phyloP scores from a whole-genome alignment of 2,329 filamentous ascomycete genomes.

The Colletotrichum melonis region DNA sequence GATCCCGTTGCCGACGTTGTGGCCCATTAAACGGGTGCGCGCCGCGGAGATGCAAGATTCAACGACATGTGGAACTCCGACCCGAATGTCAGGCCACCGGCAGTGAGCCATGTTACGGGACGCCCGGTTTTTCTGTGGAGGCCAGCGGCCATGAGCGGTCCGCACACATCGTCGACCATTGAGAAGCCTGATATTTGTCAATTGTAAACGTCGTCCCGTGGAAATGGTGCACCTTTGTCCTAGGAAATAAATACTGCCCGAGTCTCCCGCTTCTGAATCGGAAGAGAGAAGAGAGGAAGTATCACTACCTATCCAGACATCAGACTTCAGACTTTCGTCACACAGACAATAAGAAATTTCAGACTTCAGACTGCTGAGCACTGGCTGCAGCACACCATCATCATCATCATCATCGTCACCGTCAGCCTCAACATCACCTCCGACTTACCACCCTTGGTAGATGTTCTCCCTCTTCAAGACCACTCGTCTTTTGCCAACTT shows the following conservation, averaged over 20 bases:
- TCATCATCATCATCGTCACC: background rate
- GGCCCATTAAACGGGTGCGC: background rate
- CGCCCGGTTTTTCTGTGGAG: conserved; percentile 23
- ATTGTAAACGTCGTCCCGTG: conserved; percentile 4
- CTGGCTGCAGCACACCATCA: conserved; percentile 12
- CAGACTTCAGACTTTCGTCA: conserved; percentile 9
- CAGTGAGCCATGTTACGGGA: conserved; percentile 15
- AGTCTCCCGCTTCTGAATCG: conserved; percentile 5
- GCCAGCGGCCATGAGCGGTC: conserved; percentile 2
- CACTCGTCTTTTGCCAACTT: background rate
- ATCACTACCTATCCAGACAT: conserved; percentile 12
- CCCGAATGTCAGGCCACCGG: conserved; percentile 32
- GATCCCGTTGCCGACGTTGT: background rate
- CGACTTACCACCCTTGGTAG: background rate
- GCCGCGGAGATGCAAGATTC: conserved; percentile 32
- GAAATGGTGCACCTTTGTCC: background rate
- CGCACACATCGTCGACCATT: background rate
- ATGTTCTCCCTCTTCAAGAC: conserved; percentile 15
- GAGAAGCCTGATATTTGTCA: conserved; percentile 24
- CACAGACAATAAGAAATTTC: conserved; percentile 2
- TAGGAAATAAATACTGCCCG: conserved; percentile 10
- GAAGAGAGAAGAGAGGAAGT: background rate
- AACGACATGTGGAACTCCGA: conserved; percentile 1
- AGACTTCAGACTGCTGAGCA: conserved; percentile 1
- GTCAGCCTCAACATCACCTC: background rate